phyloP scores from a whole-genome alignment of 257 asterid genomes.

The Jasminum sambac region DNA sequence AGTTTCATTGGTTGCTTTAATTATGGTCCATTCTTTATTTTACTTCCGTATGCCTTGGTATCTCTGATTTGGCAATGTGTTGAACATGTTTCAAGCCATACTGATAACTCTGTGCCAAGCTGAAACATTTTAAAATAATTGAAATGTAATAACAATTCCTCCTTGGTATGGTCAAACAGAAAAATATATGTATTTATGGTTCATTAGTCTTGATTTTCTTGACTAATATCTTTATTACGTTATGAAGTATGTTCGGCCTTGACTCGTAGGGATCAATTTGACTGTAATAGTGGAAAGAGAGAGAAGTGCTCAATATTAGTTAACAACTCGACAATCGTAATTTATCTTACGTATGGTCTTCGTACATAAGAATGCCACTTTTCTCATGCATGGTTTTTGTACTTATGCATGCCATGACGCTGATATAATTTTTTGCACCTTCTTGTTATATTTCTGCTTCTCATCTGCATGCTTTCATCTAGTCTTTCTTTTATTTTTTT shows the following conservation, averaged over 20 bases:
- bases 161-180: not conserved
- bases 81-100: not conserved
- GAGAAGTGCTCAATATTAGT: not conserved
- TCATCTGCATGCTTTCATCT: not conserved
- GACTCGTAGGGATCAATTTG: not conserved
- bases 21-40: not conserved
- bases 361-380: too few species aligned
- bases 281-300: not conserved
- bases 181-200: not conserved
- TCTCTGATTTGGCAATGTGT: not conserved
- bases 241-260: not conserved
- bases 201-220: not conserved
- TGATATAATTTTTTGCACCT: not conserved
- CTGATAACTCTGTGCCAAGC: not conserved
- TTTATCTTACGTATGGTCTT: not conserved
- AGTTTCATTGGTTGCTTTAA: not conserved
- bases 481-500: not conserved
- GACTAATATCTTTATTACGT: not conserved
- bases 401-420: constrained; percentile 1
- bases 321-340: not conserved
- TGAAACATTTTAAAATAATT: too few species aligned
- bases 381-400: too few species aligned
- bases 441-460: not conserved
- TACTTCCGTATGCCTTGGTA: not conserved
- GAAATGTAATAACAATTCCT: not conserved